Percentiles rank a stretch among this genome's conserved stretches.
phyloP scores from a whole-genome alignment of 768 basidiomycete species.

The Zangia roseola region DNA sequence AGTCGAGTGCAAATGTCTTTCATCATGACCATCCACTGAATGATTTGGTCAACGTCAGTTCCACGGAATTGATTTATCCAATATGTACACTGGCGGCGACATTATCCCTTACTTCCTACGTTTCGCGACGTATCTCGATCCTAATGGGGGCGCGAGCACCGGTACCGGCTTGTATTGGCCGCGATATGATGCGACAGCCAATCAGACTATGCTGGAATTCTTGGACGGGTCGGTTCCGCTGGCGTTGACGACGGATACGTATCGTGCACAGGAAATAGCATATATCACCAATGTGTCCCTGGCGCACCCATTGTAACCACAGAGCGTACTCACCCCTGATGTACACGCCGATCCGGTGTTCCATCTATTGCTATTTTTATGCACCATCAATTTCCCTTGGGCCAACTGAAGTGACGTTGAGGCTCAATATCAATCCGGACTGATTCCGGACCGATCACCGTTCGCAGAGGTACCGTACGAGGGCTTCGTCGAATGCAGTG shows the following conservation, averaged over 20 bases:
- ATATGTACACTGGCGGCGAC: slow-evolving; percentile 42
- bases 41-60: slow-evolving; percentile 24
- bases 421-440: too few species aligned
- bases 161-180: slow-evolving; percentile 42
- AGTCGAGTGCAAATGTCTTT: slow-evolving; percentile 15
- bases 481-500: too few species aligned
- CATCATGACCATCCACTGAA: neutral
- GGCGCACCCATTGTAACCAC: slow-evolving; percentile 5
- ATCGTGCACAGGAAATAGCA: slow-evolving; percentile 38
- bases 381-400: too few species aligned
- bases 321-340: too few species aligned
- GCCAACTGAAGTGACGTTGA: too few species aligned
- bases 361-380: too few species aligned
- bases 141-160: slow-evolving; percentile 39
- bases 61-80: slow-evolving; percentile 44
- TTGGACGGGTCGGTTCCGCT: slow-evolving; percentile 35
- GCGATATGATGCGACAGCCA: slow-evolving; percentile 31
- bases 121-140: slow-evolving; percentile 27
- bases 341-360: too few species aligned
- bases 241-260: slow-evolving; percentile 43
- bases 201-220: slow-evolving; percentile 41
- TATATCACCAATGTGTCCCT: slow-evolving; percentile 23
- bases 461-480: too few species aligned
- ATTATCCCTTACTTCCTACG: slow-evolving; percentile 37
- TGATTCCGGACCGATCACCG: too few species aligned